Conservation (phyloP, 179 eudicot species). For the Beta lomatogona region DNA sequence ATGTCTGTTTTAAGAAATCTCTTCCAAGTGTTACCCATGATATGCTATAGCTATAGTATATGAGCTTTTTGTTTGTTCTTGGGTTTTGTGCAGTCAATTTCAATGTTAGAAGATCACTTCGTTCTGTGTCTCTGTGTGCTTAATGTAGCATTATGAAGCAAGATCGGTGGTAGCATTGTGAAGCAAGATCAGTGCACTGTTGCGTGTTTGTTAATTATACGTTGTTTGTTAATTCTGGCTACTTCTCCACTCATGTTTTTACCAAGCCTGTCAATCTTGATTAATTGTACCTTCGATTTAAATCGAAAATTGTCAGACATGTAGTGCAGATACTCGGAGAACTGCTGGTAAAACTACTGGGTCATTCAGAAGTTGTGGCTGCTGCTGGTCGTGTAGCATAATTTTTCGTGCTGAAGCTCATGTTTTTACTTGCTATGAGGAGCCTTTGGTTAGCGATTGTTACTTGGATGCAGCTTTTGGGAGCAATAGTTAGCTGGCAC, state of each 20-base stretch:
- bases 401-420: slow-evolving; percentile 31
- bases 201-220: neutral
- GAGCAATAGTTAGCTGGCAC: slow-evolving; percentile 46
- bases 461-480: slow-evolving; percentile 59
- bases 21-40: neutral
- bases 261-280: neutral
- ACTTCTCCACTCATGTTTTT: neutral
- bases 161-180: neutral
- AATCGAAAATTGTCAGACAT: slow-evolving; percentile 5
- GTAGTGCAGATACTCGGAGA: slow-evolving; percentile 11
- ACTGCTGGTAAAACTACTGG: slow-evolving; percentile 25
- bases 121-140: neutral
- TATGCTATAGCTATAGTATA: neutral
- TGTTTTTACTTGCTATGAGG: slow-evolving; percentile 37
- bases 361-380: slow-evolving; percentile 35
- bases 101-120: neutral
- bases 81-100: neutral
- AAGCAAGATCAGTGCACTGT: neutral
- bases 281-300: slow-evolving; percentile 5
- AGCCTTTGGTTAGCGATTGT: slow-evolving; percentile 40
- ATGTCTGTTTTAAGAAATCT: neutral
- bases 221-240: neutral
- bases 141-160: neutral
- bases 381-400: slow-evolving; percentile 28
- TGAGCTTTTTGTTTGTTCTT: neutral